Base-by-base conservation (phyloP, 192 early-diverging fungal genomes). In the Haplosporangium gracile region DNA sequence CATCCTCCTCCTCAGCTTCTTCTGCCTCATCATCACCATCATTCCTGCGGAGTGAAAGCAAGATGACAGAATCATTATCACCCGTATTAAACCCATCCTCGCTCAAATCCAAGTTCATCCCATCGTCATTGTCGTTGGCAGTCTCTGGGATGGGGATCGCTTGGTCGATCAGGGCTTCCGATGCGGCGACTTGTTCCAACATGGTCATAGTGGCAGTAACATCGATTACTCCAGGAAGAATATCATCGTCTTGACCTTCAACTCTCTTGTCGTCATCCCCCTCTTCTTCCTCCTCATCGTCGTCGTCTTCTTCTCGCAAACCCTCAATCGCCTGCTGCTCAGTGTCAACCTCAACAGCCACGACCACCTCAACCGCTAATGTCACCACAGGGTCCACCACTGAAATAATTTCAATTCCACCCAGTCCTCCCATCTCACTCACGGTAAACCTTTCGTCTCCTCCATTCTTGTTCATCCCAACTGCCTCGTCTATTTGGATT, bases 331-430 rank as follows among this genome's bases (percentile, higher is more conserved):
- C 63, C 43, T 49, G 45, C 45, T 43, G 51, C 9, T 57, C 47
- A n/a, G 39, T 24, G 2, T 68, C 29, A 15, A 32, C 26, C 29
- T 65, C 60, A 32, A 32, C 60, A 2, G 26, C 60, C n/a, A 65
- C 60, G 3, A 65, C 29, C 29, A 65, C 29, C 76, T 8, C 43
- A n/a, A 13, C 68, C 60, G 42, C 45, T 32, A 2, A 32, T 22
- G 1, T 68, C 42, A 22, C 22, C 6, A 68, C n/a, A 38, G 29
- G 40, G n/a, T 49, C 36, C 32, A 39, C n/a, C 39, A 57, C 24
- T 7, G 71, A 72, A n/a, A 72, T 45, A 42, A 42, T 42, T 70
- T 70, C 69, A 70, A 42, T 70, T 40, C 39, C 38, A 38, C 36
- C 69, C 20, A 70, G 39, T 65, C 60, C 29, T 32, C n/a, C 26